These are phyloP conservation scores for Rubia tinctorum DNA, from an alignment of 305 asterid species.

Conservation along the genomic window DNA sequence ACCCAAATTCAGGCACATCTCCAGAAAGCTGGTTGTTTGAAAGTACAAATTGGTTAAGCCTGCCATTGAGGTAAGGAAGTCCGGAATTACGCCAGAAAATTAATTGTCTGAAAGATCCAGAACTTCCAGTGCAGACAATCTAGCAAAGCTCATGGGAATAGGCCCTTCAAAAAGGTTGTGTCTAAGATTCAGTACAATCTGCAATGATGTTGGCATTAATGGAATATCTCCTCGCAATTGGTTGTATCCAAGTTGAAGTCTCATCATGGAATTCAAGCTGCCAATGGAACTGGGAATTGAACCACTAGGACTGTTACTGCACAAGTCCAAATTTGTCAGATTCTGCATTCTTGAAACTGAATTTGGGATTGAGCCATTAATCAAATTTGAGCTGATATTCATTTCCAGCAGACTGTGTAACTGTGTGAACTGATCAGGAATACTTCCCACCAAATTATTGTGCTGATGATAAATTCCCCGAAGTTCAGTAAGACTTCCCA, in stretches of 20 bases:
- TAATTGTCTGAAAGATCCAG: constrained; percentile 70
- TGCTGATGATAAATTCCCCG: constrained; percentile 53
- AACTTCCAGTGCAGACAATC: constrained; percentile 49
- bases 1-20: constrained; percentile 33
- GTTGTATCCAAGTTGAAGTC: constrained; percentile 73
- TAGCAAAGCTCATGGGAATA: constrained; percentile 41
- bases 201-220: constrained; percentile 42
- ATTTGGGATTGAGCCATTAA: constrained; percentile 55
- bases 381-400: constrained; percentile 48
- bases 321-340: constrained; percentile 48
- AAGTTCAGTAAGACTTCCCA: constrained; percentile 43
- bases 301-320: constrained; percentile 48
- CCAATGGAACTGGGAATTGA: constrained; percentile 46
- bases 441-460: constrained; percentile 49
- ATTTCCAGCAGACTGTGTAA: constrained; percentile 42
- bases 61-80: constrained; percentile 24
- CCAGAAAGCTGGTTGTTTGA: constrained; percentile 65
- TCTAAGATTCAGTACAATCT: constrained; percentile 70
- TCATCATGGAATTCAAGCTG: constrained; percentile 32
- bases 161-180: constrained; percentile 48
- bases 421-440: constrained; percentile 41
- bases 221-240: constrained; percentile 56
- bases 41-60: constrained; percentile 52
- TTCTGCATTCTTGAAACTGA: constrained; percentile 39
- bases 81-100: constrained; percentile 57